Evolutionary conservation across 148 eudicot genomes (phyloP), one percentile per base, ranked within the genome.

Genomic region (Vaccinium vitisidaea): DNA sequence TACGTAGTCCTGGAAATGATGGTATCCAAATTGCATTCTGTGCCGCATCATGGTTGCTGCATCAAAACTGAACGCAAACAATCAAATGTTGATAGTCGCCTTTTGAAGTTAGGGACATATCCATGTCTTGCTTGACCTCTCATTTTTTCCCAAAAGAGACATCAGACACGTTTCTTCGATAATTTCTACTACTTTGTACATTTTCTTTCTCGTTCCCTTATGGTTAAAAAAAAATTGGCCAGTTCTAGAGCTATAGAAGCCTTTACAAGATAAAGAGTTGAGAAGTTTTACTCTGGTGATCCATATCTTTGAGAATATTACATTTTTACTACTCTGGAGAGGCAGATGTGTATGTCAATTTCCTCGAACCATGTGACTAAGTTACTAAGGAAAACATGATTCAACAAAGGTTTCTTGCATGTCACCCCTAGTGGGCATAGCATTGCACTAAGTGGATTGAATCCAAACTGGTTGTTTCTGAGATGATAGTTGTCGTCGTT

Each of bases 391-490:
- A 25, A 25, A 67, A 27, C 73, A 9, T 13, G 12, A 25, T 61
- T 21, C 8, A 67, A 25, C 15, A 23, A 67, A 67, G 73, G 32
- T 67, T 23, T 25, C 25, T 1, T 25, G 25, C 23, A 25, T 67
- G 25, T 25, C 30, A 25, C 15, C 36, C 8, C 73, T 3, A 67
- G 14, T 67, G 73, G 73, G 73, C 73, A 25, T 67, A 25, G 6
- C 25, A 25, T 25, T 67, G 73, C 16, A 12, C 6, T 67, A 25
- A 23, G 73, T 25, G 73, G 32, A 67, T 10, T 25, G 27, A 65
- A 25, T 67, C 36, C 73, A 25, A 67, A 67, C 25, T 67, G 73
- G 73, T 67, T 67, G 55, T 53, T n/a, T 67, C 73, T 67, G 73
- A 15, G 12, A 67, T 25, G 36, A 67, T 11, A 67, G 23, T 23